Evolutionary conservation across 805 yeast species (phyloP).

Genomic region (Maudiozyma barnettii): DNA sequence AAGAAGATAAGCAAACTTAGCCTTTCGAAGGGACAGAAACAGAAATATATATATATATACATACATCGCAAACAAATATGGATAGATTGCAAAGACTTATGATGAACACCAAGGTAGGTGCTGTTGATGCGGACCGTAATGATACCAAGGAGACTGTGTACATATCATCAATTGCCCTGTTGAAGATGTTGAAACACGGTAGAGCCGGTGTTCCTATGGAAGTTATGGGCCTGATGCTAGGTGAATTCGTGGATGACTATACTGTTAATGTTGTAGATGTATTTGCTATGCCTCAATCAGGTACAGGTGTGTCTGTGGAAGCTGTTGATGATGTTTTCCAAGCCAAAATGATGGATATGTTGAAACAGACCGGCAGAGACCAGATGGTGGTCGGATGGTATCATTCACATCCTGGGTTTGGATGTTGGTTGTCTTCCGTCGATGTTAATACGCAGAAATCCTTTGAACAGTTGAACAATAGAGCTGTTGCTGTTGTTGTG

Average conservation of each 20-base stretch:
- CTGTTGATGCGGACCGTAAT: conserved; percentile 68
- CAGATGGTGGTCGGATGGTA: conserved; percentile 99
- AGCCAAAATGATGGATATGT: conserved; percentile 99
- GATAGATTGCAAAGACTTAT: conserved; percentile 36
- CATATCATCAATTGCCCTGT: conserved; percentile 86
- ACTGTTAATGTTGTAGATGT: conserved; percentile 96
- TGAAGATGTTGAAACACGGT: conserved; percentile 96
- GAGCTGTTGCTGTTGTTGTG: conserved; percentile 97
- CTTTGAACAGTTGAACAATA: conserved; percentile 86
- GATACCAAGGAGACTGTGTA: conserved; percentile 96
- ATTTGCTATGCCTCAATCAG: conserved; percentile 98
- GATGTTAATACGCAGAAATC: conserved; percentile 98
- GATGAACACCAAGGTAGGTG: conserved; percentile 33
- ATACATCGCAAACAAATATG: conserved; percentile 21
- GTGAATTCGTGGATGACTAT: conserved; percentile 94
- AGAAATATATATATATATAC: too few relatives aligned
- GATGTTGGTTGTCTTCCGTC: conserved; percentile 98
- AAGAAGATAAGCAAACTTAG: too few relatives aligned
- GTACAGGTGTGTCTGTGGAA: conserved; percentile 97
- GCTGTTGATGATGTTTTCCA: conserved; percentile 99
- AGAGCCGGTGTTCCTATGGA: conserved; percentile 86
- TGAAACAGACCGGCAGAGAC: conserved; percentile 97
- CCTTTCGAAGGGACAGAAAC: too few relatives aligned
- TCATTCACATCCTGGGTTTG: conserved; percentile 98
- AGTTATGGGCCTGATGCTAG: conserved; percentile 96